Base-by-base conservation (phyloP, 306 rosid genomes). In the Dryas alaskensis region DNA sequence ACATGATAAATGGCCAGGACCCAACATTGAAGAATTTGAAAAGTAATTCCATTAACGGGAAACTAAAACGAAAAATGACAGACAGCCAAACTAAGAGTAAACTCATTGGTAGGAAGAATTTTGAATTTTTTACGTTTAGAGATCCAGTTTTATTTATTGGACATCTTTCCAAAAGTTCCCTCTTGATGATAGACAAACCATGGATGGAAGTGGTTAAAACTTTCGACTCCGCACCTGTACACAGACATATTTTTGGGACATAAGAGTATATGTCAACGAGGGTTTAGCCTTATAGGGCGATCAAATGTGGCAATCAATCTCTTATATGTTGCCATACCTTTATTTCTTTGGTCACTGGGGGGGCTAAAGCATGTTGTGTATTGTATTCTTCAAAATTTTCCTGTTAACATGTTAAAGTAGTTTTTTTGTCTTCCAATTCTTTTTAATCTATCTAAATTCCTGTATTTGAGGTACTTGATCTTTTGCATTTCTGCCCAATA, bases 171-270 rank as follows among this genome's bases (percentile, higher is more conserved):
- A 86, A 81, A 72, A 84, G 72, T 78, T 82, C 89, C 7, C 67
- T 90, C 46, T 90, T 95, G 83, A 79, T 89, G 74, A 73, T 95
- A 70, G 96, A 95, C 81, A 95, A 88, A 84, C 96, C 96, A 4
- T 95, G 99, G 99, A 74, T 85, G 73, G 93, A 90, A 80, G 99
- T 95, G 69, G 90, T 86, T 62, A 90, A 80, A 74, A 86, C 83
- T 72, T 85, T 95, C 48, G 95, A 90, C 71, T 80, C 91, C 50
- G 73, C 76, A 78, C 99, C 99, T 9, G 89, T 95, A 62, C 96
- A 95, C 92, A 90, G 86, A 88, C 98, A 95, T 84, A 81, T 89
- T 64, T 95, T 65, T 62, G 99, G 99, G 74, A 75, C 98, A 46
- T 95, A 79, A 65, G 37, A 65, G 72, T 37, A 11, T 71, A 57